Base-by-base conservation (phyloP, 805 yeast genomes). In the Saccharomycopsis sp. region DNA sequence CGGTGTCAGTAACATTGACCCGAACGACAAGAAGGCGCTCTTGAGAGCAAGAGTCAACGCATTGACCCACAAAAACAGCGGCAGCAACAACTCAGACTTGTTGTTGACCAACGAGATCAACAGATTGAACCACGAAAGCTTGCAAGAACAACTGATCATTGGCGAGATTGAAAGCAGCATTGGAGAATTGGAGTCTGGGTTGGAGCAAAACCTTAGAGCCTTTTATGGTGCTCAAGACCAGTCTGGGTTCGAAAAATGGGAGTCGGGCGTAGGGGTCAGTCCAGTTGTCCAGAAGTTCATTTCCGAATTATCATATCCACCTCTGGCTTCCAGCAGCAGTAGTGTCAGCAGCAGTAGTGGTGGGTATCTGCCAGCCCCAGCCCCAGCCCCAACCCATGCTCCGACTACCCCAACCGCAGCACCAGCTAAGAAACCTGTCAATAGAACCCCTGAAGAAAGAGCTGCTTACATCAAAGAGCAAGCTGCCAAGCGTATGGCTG, bases 41-140 rank as follows among this genome's bases (percentile, higher is more conserved):
- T 66, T 92, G 51, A 77, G 78, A 48, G 83, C 88, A 38, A 73
- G 95, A 51, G 87, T 89, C 94, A 94, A 95, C 21, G 85, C 89
- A 3, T 70, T 89, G 53, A 88, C 96, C 0, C 96, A 96, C 4
- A 80, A 77, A 53, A 37, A 31, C 17, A 16, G 27, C n/a, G 38
- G 35, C n/a, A 18, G 12, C 16, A 63, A 63, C 23, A 58, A 64
- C 32, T 68, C 66, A 18, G 58, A 53, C 10, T 64, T 59, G 6
- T 44, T 55, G 43, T 52, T 60, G 29, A 69, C 59, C 30, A 50
- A 54, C 21, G 62, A 64, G 38, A 63, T 61, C 43, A 51, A 50
- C 34, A 45, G 48, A 36, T 67, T 80, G 48, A 69, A 68, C 38
- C 69, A 67, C 44, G 80, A 75, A 37, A 37, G 45, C 25, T 12